Evolutionary conservation across 2,329 filamentous ascomycete species (phyloP).

Genomic region (Botrytis squamosa): DNA sequence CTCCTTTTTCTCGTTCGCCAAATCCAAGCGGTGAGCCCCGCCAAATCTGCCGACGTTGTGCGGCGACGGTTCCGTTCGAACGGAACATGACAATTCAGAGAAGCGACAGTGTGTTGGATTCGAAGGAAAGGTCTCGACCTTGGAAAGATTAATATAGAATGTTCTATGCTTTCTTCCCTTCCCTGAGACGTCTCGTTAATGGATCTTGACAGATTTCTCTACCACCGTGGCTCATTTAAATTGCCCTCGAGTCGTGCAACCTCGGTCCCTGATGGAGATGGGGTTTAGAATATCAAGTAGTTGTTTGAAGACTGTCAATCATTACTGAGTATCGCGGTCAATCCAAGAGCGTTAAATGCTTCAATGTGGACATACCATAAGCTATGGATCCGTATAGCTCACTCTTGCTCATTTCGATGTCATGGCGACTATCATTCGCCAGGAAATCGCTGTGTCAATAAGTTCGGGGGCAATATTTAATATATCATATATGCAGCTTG

Average conservation of each 20-base stretch:
- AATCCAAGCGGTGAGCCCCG: slow-evolving; percentile 1
- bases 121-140: neutral
- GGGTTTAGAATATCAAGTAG: neutral
- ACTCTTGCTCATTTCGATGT: neutral
- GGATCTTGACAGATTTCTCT: neutral
- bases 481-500: neutral
- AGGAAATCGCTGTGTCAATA: neutral
- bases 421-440: neutral
- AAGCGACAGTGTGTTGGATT: neutral
- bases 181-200: neutral
- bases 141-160: neutral
- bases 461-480: neutral
- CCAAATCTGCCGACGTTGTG: neutral
- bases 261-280: neutral
- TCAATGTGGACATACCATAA: neutral
- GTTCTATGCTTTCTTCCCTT: neutral
- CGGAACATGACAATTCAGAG: neutral
- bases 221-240: neutral
- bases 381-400: neutral
- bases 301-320: neutral
- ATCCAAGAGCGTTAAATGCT: neutral
- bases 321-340: neutral
- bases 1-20: slow-evolving; percentile 15
- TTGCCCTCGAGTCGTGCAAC: neutral
- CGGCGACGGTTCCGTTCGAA: neutral